Base-by-base conservation (phyloP, 768 basidiomycete genomes). In the Rhodotorula toruloides region DNA sequence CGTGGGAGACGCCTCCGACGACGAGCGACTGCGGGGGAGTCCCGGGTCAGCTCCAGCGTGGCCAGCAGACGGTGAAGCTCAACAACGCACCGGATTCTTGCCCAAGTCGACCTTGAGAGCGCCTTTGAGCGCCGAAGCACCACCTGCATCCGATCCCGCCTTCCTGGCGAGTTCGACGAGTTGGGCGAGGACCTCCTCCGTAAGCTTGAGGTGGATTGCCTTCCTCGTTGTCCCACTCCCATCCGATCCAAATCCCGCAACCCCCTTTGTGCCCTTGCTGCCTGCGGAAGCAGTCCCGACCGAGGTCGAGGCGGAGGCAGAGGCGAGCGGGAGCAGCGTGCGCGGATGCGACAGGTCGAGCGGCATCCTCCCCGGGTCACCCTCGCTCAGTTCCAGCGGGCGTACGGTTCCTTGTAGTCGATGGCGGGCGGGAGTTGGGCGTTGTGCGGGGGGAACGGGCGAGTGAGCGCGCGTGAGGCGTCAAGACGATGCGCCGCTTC, bases 301-400 rank as follows among this genome's bases (percentile, higher is more conserved):
- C 32, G 16, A 16, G 57, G 13, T 0, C 17, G 32, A 2, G 25
- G 11, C 2, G 27, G 14, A 29, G 58, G 25, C 9, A 17, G 6
- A 54, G 42, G 44, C 13, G 60, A 69, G 52, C 1, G 58, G 64
- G 29, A 64, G 55, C 40, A 69, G 22, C 4, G 29, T 46, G 2
- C 68, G 68, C 3, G 68, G 68, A 17, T 62, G 53, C 4, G 64
- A 49, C 16, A 70, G 57, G 52, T 70, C 68, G 64, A 70, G 60
- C 4, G 60, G 44, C 68, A 62, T 65, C 4, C 8, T 11, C 8
- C n/a, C n/a, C n/a, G n/a, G n/a, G n/a, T n/a, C n/a, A n/a, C n/a
- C n/a, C n/a, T n/a, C n/a, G n/a, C n/a, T n/a, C n/a, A n/a, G n/a
- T n/a, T n/a, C n/a, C n/a, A n/a, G n/a, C n/a, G n/a, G n/a, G n/a